Percentiles rank a stretch among this genome's conserved stretches.
Conservation (phyloP, 352 stramenopile genomes). For the Globisporangium spinosum region DNA sequence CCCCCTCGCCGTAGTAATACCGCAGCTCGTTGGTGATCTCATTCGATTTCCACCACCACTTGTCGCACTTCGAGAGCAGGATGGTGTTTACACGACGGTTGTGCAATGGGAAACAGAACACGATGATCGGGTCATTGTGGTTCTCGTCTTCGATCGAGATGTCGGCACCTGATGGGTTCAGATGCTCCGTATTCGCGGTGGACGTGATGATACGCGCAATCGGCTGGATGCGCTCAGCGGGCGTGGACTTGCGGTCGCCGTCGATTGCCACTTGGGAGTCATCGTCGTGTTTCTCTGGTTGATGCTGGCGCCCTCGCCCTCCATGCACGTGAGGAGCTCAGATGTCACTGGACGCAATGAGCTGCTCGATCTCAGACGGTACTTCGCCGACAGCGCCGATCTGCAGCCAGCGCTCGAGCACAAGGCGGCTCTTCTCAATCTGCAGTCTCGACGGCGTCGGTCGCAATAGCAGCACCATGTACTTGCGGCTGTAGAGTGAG, state of each 20-base stretch:
- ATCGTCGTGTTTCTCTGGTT: not conserved
- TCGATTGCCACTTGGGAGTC: constrained; percentile 11
- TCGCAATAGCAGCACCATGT: constrained; percentile 68
- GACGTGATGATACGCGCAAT: constrained; percentile 87
- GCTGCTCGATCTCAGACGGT: constrained; percentile 80
- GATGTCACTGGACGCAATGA: constrained; percentile 77
- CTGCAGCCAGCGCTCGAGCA: constrained; percentile 82
- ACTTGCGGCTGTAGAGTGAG: constrained; percentile 79
- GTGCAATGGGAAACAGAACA: constrained; percentile 79
- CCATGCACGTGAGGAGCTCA: constrained; percentile 29
- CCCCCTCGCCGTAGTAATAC: constrained; percentile 80
- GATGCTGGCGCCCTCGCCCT: not conserved
- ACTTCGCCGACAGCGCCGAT: constrained; percentile 84
- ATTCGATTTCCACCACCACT: constrained; percentile 75
- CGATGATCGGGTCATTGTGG: constrained; percentile 67
- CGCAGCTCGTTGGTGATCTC: constrained; percentile 84
- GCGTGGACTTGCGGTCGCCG: constrained; percentile 75
- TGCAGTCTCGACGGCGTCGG: constrained; percentile 60
- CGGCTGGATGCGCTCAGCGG: constrained; percentile 77
- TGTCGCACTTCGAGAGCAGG: constrained; percentile 60
- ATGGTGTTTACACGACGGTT: constrained; percentile 74
- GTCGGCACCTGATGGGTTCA: constrained; percentile 73
- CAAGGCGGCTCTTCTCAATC: constrained; percentile 76
- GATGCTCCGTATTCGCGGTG: constrained; percentile 55
- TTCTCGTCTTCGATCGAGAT: constrained; percentile 83